These are phyloP conservation scores for Xylariaceae sp. DNA, from an alignment of 2,329 filamentous ascomycete species.

Conservation along the genomic window DNA sequence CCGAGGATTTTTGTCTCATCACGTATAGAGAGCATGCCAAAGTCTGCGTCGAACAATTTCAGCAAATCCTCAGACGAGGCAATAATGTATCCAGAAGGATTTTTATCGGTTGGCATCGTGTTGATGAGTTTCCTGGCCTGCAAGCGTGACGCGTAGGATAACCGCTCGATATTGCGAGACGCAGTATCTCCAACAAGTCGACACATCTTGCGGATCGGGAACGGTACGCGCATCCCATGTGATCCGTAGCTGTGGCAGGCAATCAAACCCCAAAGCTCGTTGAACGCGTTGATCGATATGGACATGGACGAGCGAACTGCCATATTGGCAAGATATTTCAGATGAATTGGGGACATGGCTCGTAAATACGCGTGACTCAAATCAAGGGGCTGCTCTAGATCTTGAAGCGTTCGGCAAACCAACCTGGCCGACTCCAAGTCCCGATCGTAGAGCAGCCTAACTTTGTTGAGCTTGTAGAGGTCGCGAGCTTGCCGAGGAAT, in stretches of 20 bases:
- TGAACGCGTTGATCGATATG: conserved; percentile 83
- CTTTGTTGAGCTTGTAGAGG: conserved; percentile 87
- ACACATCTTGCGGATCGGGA: conserved; percentile 90
- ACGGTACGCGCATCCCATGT: conserved; percentile 83
- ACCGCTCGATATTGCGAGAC: conserved; percentile 79
- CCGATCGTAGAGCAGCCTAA: conserved; percentile 80
- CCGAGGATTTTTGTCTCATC: conserved; percentile 89
- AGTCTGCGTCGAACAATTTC: conserved; percentile 82
- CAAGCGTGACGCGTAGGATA: conserved; percentile 80
- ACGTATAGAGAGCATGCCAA: conserved; percentile 76
- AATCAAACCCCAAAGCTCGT: conserved; percentile 83
- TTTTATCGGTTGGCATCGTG: conserved; percentile 73
- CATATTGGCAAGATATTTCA: conserved; percentile 88
- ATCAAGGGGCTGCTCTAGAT: conserved; percentile 72
- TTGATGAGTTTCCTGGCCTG: conserved; percentile 88
- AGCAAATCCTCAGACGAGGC: conserved; percentile 83
- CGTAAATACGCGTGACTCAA: conserved; percentile 81
- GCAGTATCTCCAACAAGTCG: conserved; percentile 80
- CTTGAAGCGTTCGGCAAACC: conserved; percentile 71
- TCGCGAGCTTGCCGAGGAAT: conserved; percentile 83
- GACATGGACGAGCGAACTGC: conserved; percentile 92
- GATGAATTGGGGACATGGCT: conserved; percentile 85
- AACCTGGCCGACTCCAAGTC: conserved; percentile 75
- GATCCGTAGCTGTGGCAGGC: conserved; percentile 77
- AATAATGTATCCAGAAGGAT: conserved; percentile 85